Conservation (phyloP, 2,329 filamentous ascomycete genomes). For the Diplodia seriata region DNA sequence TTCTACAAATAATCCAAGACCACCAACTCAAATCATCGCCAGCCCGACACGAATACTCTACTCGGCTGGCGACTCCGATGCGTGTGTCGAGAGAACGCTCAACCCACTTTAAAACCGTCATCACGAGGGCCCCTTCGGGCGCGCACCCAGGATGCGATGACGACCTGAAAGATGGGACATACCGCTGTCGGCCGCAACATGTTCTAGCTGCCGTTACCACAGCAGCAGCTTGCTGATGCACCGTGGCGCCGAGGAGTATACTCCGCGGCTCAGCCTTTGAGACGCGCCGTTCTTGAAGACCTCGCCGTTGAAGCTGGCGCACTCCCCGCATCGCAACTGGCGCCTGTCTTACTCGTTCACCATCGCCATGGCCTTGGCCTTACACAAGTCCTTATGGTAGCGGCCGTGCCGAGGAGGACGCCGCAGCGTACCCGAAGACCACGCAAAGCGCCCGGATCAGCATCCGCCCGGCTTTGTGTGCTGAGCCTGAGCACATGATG, state of each 20-base stretch:
- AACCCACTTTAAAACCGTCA: slow-evolving; percentile 82
- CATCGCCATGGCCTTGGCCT: neutral
- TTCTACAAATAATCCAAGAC: slow-evolving; percentile 62
- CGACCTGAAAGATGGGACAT: slow-evolving; percentile 72
- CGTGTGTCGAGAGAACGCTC: slow-evolving; percentile 71
- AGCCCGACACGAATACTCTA: slow-evolving; percentile 60
- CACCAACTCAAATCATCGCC: slow-evolving; percentile 78
- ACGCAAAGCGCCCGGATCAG: neutral
- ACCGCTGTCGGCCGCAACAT: slow-evolving; percentile 29
- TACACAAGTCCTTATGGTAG: neutral
- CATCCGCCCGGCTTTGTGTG: slow-evolving; percentile 13
- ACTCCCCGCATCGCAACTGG: neutral
- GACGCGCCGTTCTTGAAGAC: neutral
- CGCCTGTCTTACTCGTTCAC: neutral
- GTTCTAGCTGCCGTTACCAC: neutral
- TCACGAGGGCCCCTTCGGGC: slow-evolving; percentile 69
- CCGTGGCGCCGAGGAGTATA: slow-evolving; percentile 2
- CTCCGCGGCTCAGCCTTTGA: neutral
- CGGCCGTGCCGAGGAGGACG: neutral
- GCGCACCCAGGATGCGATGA: slow-evolving; percentile 71
- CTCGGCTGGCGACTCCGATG: slow-evolving; percentile 75
- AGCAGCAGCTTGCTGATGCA: neutral
- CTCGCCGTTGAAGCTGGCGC: neutral
- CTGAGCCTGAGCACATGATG: slow-evolving; percentile 16
- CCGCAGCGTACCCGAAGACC: neutral